Evolutionary conservation across 768 basidiomycete genomes (phyloP).

Genomic region (Candolleomyces aberdarensis): DNA sequence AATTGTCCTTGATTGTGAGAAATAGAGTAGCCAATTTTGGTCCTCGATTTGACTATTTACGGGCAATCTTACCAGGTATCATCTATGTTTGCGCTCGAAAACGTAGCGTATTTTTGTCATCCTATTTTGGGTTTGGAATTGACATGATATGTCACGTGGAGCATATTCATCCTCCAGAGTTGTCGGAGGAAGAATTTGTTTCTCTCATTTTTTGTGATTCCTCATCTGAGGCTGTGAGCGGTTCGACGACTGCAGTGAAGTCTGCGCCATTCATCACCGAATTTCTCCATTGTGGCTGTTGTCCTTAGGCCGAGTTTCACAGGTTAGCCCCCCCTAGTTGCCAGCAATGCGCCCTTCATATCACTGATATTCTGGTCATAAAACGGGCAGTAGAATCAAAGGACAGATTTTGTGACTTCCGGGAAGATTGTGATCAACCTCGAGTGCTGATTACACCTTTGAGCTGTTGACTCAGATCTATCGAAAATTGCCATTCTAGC

Average conservation of each 20-base stretch:
- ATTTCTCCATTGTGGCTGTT: background rate
- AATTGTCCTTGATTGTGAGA: no score
- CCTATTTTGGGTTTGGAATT: background rate
- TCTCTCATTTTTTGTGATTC: background rate
- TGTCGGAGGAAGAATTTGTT: background rate
- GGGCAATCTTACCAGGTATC: no score
- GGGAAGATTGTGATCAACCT: constrained; percentile 8
- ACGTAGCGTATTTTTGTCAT: background rate
- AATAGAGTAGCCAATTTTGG: background rate
- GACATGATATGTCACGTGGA: background rate
- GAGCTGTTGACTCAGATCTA: constrained; percentile 26
- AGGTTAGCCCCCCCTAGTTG: background rate
- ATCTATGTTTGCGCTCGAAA: no score
- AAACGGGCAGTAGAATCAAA: constrained; percentile 4
- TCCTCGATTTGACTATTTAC: background rate
- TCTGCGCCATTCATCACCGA: background rate
- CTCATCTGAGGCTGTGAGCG: constrained; percentile 1
- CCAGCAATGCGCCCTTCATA: constrained; percentile 3
- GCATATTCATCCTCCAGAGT: background rate
- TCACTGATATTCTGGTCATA: background rate
- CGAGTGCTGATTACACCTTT: background rate
- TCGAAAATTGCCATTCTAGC: constrained; percentile 8
- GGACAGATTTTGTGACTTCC: background rate
- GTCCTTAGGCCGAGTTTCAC: background rate
- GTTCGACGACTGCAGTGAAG: constrained; percentile 1